These are phyloP conservation scores for Paraurostyla sp. DNA, from an alignment of 73 alveolate species.

Conservation along the genomic window DNA sequence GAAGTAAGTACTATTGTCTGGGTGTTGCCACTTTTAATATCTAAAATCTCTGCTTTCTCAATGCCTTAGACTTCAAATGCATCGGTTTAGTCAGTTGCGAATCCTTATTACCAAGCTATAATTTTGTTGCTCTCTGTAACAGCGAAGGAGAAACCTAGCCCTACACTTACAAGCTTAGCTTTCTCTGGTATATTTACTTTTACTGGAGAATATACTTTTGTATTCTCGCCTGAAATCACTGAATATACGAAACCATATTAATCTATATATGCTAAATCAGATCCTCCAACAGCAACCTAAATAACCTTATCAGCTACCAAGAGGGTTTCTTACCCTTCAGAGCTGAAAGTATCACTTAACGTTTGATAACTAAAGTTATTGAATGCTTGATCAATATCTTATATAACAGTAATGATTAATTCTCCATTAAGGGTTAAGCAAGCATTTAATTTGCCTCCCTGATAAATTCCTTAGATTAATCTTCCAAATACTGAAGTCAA, in stretches of 20 bases:
- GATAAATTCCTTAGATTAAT: background rate
- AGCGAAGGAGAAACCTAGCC: slow-evolving; percentile 33
- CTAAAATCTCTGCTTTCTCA: background rate
- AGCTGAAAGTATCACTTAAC: background rate
- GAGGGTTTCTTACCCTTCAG: background rate
- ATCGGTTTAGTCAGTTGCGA: background rate
- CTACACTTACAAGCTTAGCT: slow-evolving; percentile 30
- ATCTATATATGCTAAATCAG: slow-evolving; percentile 14
- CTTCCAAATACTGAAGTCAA: background rate
- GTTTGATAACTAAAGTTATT: background rate
- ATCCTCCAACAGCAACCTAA: slow-evolving; percentile 5
- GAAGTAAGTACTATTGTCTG: slow-evolving; percentile 4
- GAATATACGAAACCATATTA: slow-evolving; percentile 3
- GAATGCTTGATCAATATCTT: slow-evolving; percentile 15
- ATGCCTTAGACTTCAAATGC: background rate
- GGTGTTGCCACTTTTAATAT: slow-evolving; percentile 34
- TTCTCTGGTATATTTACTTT: background rate
- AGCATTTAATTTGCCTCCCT: slow-evolving; percentile 20
- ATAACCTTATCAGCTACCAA: background rate
- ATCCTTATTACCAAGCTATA: slow-evolving; percentile 20
- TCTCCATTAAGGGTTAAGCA: background rate
- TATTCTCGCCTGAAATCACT: slow-evolving; percentile 17
- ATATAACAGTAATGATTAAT: background rate
- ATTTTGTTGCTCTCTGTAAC: slow-evolving; percentile 21
- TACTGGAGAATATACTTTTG: background rate